phyloP scores from a whole-genome alignment of 257 asterid species.

The Hygrophila difformis region DNA sequence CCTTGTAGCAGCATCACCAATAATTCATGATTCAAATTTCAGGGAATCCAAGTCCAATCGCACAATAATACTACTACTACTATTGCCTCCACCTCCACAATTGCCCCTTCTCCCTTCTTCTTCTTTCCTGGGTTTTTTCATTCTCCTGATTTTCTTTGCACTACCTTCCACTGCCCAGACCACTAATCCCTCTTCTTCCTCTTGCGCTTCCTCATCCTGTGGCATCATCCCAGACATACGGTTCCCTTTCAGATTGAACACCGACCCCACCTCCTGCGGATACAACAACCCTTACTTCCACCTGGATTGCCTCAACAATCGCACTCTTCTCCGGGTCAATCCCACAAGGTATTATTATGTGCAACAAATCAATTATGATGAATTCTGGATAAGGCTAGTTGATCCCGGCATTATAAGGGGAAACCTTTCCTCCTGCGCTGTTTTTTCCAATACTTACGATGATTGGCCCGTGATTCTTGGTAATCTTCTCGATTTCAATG shows the following conservation, averaged over 20 bases:
- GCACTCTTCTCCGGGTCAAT: constrained; percentile 15
- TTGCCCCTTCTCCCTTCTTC: too few species aligned
- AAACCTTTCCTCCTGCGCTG: constrained; percentile 32
- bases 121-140: too few species aligned
- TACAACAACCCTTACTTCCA: constrained; percentile 22
- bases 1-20: too few species aligned
- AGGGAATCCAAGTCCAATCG: too few species aligned
- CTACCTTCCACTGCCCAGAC: too few species aligned
- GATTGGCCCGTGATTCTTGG: constrained; percentile 20
- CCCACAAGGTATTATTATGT: constrained; percentile 20
- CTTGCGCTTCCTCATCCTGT: constrained; percentile 33
- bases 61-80: too few species aligned
- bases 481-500: constrained; percentile 6
- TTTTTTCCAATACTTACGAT: constrained; percentile 15
- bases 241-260: constrained; percentile 29
- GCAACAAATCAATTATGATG: constrained; percentile 27
- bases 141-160: too few species aligned
- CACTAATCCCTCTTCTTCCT: too few species aligned
- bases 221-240: constrained; percentile 28
- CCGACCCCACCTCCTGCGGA: constrained; percentile 27
- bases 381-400: constrained; percentile 24
- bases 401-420: constrained; percentile 24
- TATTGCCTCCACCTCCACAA: too few species aligned
- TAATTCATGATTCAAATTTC: too few species aligned
- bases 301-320: constrained; percentile 32